Evolutionary conservation across 2,329 filamentous ascomycete species (phyloP), one percentile per base, ranked within the genome.

Genomic region (Fonsecaea pugnacius): DNA sequence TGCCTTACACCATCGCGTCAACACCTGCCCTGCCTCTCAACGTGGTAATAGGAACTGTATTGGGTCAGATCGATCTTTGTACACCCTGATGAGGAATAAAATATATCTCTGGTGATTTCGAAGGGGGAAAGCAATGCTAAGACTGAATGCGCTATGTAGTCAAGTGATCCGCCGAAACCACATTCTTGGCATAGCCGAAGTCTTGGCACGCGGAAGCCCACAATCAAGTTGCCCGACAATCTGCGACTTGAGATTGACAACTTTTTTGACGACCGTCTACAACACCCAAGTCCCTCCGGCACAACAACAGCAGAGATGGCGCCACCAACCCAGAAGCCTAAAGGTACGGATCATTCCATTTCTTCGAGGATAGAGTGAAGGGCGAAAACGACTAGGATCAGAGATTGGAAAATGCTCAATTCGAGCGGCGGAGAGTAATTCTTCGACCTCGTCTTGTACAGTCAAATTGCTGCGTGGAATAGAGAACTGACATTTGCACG

Each of bases 251-350:
- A 63, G 64, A 62, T 58, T 56, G 60, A 27, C 38, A 59, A 46
- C 55, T 64, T 59, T 66, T 63, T 58, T 35, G 59, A 69, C 67
- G 60, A 65, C 61, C 51, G 63, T 24, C 54, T 59, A 58, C 63
- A 35, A 66, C 58, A 59, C 56, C 66, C 66, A 52, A 59, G 24
- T 27, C 51, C 55, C 36, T 59, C 36, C 55, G 57, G 53, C 61
- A 55, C 66, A 67, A 67, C 21, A 30, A 63, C 56, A 64, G 58
- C 30, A 62, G 64, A 62, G 63, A 74, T 74, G 73, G 71, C 72
- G 58, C 65, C 65, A 66, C 69, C 69, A 56, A 70, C 67, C 30
- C 67, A 69, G 51, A 71, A 70, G 64, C 67, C 70, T 46, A 70
- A 70, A 67, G 70, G 70, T 71, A 71, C 60, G 70, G 53, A 53